Percentiles rank a stretch among this genome's conserved stretches.
Conservation (phyloP, 2,329 filamentous ascomycete species). For the Huntiella abstrusa region DNA sequence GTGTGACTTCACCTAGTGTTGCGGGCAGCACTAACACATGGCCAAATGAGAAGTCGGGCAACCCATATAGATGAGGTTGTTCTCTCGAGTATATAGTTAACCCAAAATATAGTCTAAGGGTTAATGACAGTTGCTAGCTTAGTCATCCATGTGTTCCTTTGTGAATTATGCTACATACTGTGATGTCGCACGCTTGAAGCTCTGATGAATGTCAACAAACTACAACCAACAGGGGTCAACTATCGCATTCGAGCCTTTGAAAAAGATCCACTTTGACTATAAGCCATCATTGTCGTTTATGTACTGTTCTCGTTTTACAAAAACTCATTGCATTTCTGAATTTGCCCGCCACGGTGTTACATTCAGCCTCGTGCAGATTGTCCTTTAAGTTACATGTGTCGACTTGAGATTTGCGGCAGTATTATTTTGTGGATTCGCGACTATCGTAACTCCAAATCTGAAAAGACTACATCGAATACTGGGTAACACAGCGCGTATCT, state of each 20-base stretch:
- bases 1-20: no score
- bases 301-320: no score
- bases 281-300: neutral
- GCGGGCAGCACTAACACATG: no score
- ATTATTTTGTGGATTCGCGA: slow-evolving; percentile 11
- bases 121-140: neutral
- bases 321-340: no score
- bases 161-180: neutral
- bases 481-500: neutral
- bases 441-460: slow-evolving; percentile 4
- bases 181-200: neutral
- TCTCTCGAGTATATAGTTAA: no score
- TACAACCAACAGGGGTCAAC: neutral
- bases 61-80: no score
- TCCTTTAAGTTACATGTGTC: slow-evolving; percentile 3
- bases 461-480: neutral
- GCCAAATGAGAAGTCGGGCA: no score
- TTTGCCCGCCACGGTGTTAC: neutral
- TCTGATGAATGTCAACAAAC: neutral
- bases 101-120: no score
- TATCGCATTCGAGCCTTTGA: neutral
- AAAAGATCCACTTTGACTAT: neutral
- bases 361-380: neutral
- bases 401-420: slow-evolving; percentile 10
- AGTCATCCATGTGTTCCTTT: neutral